Conservation (phyloP, 305 asterid species). For the Fraxinus latifolia region DNA sequence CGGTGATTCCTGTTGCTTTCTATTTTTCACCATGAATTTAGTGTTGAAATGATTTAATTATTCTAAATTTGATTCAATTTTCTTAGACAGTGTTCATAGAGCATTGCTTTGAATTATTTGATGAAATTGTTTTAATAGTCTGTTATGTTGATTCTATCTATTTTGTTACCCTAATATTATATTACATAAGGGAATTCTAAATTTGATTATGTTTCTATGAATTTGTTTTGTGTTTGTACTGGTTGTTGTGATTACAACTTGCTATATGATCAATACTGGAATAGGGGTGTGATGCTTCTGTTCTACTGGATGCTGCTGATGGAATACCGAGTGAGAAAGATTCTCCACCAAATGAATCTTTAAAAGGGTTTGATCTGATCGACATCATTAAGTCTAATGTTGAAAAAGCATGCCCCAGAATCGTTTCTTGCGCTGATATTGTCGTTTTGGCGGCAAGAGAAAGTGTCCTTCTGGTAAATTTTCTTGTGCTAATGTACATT, state of each 20-base stretch:
- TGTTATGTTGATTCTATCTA: neutral
- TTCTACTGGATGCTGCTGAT: constrained; percentile 55
- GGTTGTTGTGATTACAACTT: neutral
- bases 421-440: constrained; percentile 82
- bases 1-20: neutral
- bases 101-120: neutral
- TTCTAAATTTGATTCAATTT: neutral
- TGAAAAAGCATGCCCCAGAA: constrained; percentile 67
- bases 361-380: constrained; percentile 56
- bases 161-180: neutral
- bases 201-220: neutral
- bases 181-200: neutral
- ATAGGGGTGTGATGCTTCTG: constrained; percentile 85
- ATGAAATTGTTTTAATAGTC: neutral
- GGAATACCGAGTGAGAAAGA: constrained; percentile 58
- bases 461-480: constrained; percentile 55
- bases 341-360: constrained; percentile 46
- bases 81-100: neutral
- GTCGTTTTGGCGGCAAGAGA: constrained; percentile 86
- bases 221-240: neutral
- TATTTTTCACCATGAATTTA: constrained; percentile 1
- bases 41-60: neutral
- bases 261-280: neutral
- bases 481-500: neutral
- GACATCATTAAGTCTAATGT: constrained; percentile 56